Evolutionary conservation across 345 rosid species (phyloP).

Genomic region (Acer yangbiense): DNA sequence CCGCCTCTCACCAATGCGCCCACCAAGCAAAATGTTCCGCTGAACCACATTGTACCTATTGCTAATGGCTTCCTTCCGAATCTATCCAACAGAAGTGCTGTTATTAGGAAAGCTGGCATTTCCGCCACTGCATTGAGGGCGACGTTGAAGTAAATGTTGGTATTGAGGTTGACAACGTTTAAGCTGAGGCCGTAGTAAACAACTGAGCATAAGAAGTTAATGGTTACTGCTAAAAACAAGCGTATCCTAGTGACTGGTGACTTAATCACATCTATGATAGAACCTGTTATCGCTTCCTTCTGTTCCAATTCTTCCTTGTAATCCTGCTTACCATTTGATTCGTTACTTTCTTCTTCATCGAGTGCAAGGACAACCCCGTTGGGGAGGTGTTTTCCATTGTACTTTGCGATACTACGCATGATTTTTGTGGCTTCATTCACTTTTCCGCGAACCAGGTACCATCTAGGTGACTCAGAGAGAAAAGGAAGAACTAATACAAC

Average conservation of each 20-base stretch:
- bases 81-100: conserved; percentile 66
- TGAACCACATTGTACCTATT: conserved; percentile 78
- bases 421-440: conserved; percentile 66
- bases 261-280: conserved; percentile 61
- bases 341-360: conserved; percentile 55
- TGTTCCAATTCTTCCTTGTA: conserved; percentile 12
- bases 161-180: conserved; percentile 84
- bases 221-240: conserved; percentile 50
- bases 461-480: conserved; percentile 82
- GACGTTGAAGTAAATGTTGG: conserved; percentile 77
- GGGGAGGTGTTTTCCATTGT: conserved; percentile 60
- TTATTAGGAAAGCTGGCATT: conserved; percentile 79
- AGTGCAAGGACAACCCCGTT: conserved; percentile 60
- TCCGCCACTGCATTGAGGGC: conserved; percentile 78
- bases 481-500: conserved; percentile 65
- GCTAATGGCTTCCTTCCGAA: conserved; percentile 84
- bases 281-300: conserved; percentile 52
- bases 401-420: conserved; percentile 65
- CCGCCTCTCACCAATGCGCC: conserved; percentile 44
- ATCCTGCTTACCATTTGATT: conserved; percentile 6
- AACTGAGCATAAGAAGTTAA: conserved; percentile 68
- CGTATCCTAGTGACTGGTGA: conserved; percentile 70
- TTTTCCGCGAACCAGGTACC: conserved; percentile 87
- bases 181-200: conserved; percentile 95
- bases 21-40: conserved; percentile 64